Percentiles rank a stretch among this genome's conserved stretches.
These are phyloP conservation scores for Apiospora kogelbergensis DNA, from an alignment of 2,329 filamentous ascomycete genomes.

Conservation along the genomic window DNA sequence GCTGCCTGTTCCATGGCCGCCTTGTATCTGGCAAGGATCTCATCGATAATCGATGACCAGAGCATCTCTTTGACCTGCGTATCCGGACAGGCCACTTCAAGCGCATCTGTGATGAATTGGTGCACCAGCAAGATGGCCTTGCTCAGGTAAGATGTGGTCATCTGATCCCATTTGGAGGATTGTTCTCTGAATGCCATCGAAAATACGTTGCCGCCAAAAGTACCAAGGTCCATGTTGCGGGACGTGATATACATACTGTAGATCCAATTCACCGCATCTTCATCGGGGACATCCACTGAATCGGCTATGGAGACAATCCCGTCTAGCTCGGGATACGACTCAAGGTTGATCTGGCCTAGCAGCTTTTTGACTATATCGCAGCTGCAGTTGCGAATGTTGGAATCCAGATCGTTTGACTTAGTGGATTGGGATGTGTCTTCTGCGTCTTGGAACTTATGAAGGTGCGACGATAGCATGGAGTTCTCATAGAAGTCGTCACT, in stretches of 20 bases:
- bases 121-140: slow-evolving; percentile 28
- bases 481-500: slow-evolving; percentile 16
- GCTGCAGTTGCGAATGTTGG: too few relatives aligned
- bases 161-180: slow-evolving; percentile 29
- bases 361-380: not conserved
- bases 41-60: slow-evolving; percentile 21
- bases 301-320: not conserved
- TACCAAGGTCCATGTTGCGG: slow-evolving; percentile 25
- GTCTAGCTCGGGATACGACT: not conserved
- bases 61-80: slow-evolving; percentile 19
- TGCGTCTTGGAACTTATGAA: slow-evolving; percentile 15
- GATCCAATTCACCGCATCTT: slow-evolving; percentile 26
- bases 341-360: not conserved
- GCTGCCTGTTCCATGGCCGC: slow-evolving; percentile 22
- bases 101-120: slow-evolving; percentile 24
- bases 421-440: not conserved
- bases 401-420: not conserved
- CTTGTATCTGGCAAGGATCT: slow-evolving; percentile 24
- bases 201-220: slow-evolving; percentile 21
- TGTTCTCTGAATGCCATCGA: slow-evolving; percentile 28
- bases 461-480: slow-evolving; percentile 16
- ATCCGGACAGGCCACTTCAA: slow-evolving; percentile 22
- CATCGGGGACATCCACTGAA: not conserved
- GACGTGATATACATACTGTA: slow-evolving; percentile 19
- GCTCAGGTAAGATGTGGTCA: slow-evolving; percentile 28